Percentiles rank a stretch among this genome's conserved stretches.
Evolutionary conservation across 257 asterid species (phyloP).

Genomic region (Asclepias syriaca): DNA sequence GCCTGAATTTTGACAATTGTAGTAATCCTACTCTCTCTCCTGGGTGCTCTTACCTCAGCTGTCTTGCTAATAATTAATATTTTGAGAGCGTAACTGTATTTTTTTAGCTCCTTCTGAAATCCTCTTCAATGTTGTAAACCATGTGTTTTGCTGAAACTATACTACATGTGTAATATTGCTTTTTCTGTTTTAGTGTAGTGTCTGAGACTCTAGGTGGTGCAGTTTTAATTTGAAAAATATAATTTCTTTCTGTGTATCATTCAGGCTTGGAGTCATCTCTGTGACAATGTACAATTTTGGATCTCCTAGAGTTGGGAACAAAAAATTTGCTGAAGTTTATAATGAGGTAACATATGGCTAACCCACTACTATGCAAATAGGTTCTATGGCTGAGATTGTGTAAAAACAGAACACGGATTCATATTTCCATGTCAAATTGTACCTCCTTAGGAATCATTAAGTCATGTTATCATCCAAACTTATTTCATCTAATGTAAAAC

Average conservation of each 20-base stretch:
- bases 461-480: not conserved
- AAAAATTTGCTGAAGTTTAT: conserved; percentile 82
- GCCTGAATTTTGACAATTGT: no score
- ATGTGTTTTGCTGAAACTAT: not conserved
- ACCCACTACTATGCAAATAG: not conserved
- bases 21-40: not conserved
- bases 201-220: not conserved
- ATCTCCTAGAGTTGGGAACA: conserved; percentile 97
- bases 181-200: not conserved
- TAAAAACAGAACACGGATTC: not conserved
- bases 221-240: not conserved
- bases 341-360: conserved; percentile 50
- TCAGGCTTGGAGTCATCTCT: conserved; percentile 66
- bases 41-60: not conserved
- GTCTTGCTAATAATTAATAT: not conserved
- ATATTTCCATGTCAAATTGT: not conserved
- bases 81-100: not conserved
- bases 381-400: not conserved
- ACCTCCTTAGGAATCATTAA: not conserved
- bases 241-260: not conserved
- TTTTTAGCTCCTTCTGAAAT: not conserved
- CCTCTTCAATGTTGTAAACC: not conserved
- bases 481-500: not conserved
- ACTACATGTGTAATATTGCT: not conserved
- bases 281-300: conserved; percentile 96